Conservation (phyloP, 257 asterid genomes). For the Coffea canephora region DNA sequence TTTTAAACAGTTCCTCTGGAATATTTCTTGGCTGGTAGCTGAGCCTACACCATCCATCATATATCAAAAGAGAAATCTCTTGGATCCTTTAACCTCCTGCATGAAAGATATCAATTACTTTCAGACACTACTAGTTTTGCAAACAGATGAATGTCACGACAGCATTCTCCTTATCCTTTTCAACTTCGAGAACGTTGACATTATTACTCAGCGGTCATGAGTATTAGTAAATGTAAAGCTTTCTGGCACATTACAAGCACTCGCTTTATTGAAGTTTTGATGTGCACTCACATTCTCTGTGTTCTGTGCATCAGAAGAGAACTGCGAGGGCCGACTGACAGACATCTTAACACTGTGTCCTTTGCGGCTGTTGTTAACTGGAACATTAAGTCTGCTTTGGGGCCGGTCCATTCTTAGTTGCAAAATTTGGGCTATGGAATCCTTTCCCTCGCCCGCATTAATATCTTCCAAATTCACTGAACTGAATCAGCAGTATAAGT, state of each 20-base stretch:
- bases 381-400: not conserved
- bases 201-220: not conserved
- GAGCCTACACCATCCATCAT: no score
- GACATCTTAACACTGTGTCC: not conserved
- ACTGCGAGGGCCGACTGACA: not conserved
- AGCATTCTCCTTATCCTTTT: not conserved
- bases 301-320: not conserved
- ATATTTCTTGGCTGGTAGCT: no score
- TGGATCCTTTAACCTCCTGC: not conserved
- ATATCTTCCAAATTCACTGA: not conserved
- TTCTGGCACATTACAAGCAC: not conserved
- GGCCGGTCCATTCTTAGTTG: not conserved
- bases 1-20: no score
- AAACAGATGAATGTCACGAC: no score
- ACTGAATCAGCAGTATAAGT: not conserved
- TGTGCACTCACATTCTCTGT: not conserved
- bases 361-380: not conserved
- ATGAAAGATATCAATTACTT: not conserved
- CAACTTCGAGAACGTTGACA: not conserved
- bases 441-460: not conserved
- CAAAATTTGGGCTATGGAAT: not conserved
- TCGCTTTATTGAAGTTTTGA: not conserved
- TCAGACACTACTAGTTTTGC: no score
- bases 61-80: no score
- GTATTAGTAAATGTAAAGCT: not conserved